Evolutionary conservation across 257 asterid genomes (phyloP), one percentile per base, ranked within the genome.

Genomic region (Gentiana straminea): DNA sequence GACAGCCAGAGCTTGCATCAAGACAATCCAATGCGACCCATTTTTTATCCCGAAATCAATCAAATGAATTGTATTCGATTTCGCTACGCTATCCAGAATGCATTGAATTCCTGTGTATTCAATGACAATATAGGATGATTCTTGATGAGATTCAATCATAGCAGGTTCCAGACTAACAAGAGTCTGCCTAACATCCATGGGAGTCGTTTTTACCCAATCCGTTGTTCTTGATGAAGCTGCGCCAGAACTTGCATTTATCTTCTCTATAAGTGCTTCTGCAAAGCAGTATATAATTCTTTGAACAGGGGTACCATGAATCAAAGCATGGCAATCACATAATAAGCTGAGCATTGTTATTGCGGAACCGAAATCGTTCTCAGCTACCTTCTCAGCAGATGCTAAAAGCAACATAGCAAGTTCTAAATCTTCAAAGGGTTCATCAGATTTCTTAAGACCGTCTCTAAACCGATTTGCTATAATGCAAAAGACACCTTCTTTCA

Each of bases 1-100:
- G 24, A 57, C 61, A 15, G 70, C 62, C 2, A 70, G 45, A 34
- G 69, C 82, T 69, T 66, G 82, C 74, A 76, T 72, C 13, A 76
- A 33, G 11, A 64, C 72, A 59, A 24, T 24, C 24, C 24, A 24
- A 24, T 24, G 24, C 24, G 24, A 24, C 24, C 24, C 24, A 1
- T 24, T 24, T 24, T 24, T 24, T 24, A 24, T 24, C 24, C 24
- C 24, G 24, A 24, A 24, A 24, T 24, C 24, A 24, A 24, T 24
- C 24, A 24, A 24, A 24, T 24, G 24, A 24, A 24, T 24, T 24
- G 24, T 24, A 24, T 62, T 15, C 65, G 7, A 52, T 35, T 10
- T 60, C 13, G 15, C 53, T 2, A 72, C 43, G 6, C 58, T 63
- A 32, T 76, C 78, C 33, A 68, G 15, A 35, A 76, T 65, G 12